phyloP scores from a whole-genome alignment of 2,329 filamentous ascomycete genomes.

The Fusarium beomiforme region DNA sequence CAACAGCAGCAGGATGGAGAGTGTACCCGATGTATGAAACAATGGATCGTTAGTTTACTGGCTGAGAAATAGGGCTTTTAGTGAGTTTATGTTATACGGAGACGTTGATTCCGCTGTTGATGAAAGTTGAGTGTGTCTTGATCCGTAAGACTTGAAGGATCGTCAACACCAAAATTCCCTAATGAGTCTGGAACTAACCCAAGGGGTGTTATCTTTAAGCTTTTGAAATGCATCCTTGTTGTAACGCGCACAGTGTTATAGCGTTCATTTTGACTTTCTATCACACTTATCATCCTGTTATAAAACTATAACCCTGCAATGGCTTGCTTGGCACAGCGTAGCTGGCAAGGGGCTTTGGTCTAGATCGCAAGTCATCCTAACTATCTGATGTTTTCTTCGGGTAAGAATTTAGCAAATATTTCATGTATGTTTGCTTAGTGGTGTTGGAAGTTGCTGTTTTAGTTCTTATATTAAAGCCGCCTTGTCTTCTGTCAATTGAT shows the following conservation, averaged over 20 bases:
- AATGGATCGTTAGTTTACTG: not conserved
- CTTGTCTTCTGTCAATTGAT: no score
- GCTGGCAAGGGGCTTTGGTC: not conserved
- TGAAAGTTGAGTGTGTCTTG: no score
- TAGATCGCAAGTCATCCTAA: not conserved
- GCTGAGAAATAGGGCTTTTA: not conserved
- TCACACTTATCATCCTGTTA: not conserved
- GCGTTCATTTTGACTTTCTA: not conserved
- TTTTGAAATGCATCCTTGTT: not conserved
- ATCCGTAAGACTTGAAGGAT: no score
- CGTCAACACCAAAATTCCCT: no score
- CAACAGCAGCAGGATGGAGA: not conserved
- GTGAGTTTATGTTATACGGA: not conserved
- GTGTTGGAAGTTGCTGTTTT: no score
- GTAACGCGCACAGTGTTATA: not conserved
- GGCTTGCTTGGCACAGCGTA: not conserved
- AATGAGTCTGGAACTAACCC: not conserved
- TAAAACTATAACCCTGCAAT: not conserved
- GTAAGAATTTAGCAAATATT: no score
- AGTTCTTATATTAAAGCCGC: no score
- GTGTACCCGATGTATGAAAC: not conserved
- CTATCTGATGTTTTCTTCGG: no score
- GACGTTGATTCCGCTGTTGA: no score
- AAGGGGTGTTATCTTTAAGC: not conserved
- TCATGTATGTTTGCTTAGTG: no score